A percentile compares a stretch with the other conserved stretches of the same genome.
phyloP scores from a whole-genome alignment of 345 rosid genomes.

The Crucihimalaya himalaica region DNA sequence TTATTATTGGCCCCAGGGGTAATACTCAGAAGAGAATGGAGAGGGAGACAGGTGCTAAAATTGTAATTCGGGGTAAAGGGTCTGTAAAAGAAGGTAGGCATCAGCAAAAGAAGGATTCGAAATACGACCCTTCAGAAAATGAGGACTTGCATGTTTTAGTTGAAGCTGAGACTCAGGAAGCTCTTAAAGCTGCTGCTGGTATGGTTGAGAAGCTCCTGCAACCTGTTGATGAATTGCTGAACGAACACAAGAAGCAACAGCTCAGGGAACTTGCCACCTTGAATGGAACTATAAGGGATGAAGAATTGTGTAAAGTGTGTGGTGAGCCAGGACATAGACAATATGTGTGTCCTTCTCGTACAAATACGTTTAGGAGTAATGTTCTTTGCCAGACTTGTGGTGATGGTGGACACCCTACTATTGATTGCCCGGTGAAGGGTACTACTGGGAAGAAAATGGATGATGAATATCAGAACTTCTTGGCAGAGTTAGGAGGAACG shows the following conservation, averaged over 20 bases:
- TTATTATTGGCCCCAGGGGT: slow-evolving; percentile 95
- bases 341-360: slow-evolving; percentile 86
- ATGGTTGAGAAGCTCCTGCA: slow-evolving; percentile 97
- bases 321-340: slow-evolving; percentile 98
- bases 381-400: slow-evolving; percentile 98
- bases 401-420: slow-evolving; percentile 99
- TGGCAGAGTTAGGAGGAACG: slow-evolving; percentile 89
- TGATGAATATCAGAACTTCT: slow-evolving; percentile 95
- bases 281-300: slow-evolving; percentile 99
- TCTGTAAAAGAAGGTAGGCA: slow-evolving; percentile 90
- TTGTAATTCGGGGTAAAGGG: slow-evolving; percentile 95
- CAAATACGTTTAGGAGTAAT: slow-evolving; percentile 86
- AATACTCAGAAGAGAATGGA: slow-evolving; percentile 99
- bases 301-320: slow-evolving; percentile 85
- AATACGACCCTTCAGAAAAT: slow-evolving; percentile 88
- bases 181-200: slow-evolving; percentile 91
- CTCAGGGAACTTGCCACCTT: slow-evolving; percentile 93
- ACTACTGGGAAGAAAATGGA: slow-evolving; percentile 96
- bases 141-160: slow-evolving; percentile 99
- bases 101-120: slow-evolving; percentile 93
- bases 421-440: slow-evolving; percentile 96
- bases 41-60: slow-evolving; percentile 93
- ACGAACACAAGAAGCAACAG: slow-evolving; percentile 98
- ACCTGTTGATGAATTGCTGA: slow-evolving; percentile 95
- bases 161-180: slow-evolving; percentile 92